phyloP scores from a whole-genome alignment of 805 yeast species.

The Kuraishia capsulata region DNA sequence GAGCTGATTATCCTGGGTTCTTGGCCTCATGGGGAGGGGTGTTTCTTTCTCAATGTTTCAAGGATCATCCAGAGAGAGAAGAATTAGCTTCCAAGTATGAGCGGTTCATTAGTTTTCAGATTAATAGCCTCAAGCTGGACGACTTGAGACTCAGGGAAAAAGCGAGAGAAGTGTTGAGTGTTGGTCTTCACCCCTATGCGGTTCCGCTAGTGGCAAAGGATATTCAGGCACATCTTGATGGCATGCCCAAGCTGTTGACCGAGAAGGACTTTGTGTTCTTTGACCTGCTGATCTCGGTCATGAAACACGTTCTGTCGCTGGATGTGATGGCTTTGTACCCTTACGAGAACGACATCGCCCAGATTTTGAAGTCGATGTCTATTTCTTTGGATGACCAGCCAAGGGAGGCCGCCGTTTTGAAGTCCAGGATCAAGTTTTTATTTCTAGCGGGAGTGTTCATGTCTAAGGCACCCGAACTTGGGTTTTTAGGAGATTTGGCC shows the following conservation, averaged over 20 bases:
- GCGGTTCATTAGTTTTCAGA: conserved; percentile 13
- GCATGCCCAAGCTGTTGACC: conserved; percentile 15
- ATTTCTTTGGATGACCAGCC: neutral
- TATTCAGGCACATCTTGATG: conserved; percentile 9
- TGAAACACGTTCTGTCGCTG: conserved; percentile 16
- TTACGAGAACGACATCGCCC: conserved; percentile 6
- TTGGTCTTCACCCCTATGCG: conserved; percentile 34
- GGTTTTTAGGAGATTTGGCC: conserved; percentile 1
- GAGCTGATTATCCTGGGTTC: conserved; percentile 54
- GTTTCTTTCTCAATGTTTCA: conserved; percentile 28
- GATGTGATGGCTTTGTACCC: conserved; percentile 17
- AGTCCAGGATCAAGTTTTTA: neutral
- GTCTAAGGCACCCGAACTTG: neutral
- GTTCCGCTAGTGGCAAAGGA: neutral
- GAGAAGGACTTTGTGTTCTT: conserved; percentile 15
- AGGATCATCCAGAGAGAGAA: conserved; percentile 15
- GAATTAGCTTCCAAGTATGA: conserved; percentile 17
- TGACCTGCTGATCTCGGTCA: conserved; percentile 17
- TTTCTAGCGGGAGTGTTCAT: neutral
- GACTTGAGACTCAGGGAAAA: conserved; percentile 45
- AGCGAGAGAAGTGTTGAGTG: conserved; percentile 57
- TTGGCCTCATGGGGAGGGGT: conserved; percentile 65
- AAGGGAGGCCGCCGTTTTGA: neutral
- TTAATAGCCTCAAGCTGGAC: conserved; percentile 14
- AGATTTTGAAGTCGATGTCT: neutral